Base-by-base conservation (phyloP, 2,329 filamentous ascomycete genomes). In the Penicillium psychrosexuale region DNA sequence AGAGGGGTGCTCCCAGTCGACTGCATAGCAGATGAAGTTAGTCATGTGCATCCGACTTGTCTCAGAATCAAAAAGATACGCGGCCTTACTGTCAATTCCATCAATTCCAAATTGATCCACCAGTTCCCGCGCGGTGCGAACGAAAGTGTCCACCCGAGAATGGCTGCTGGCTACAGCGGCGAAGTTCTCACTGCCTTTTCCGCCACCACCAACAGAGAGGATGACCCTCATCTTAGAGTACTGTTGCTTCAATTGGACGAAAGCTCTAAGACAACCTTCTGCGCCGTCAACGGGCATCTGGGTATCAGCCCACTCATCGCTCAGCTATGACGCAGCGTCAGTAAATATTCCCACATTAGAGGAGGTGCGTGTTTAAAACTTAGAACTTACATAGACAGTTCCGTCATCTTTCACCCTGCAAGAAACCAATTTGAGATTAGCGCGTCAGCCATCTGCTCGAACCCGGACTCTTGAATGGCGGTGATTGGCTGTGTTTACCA, bases 1-100 rank as follows among this genome's bases (percentile, higher is more conserved):
- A 51, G 80, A 80, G 2, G 90, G 89, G 63, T 90, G 88, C 69
- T 91, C 86, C 90, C 90, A 94, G 65, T 89, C 86, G 69, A 94
- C 89, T 93, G 56, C 3, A 30, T 13, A 15, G 22, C n/a, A 50
- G 5, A 19, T n/a, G 50, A 22, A 8, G 51, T 39, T 13, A 54
- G 51, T 7, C 15, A 52, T 34, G n/a, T 19, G 22, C 9, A 37
- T 24, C 24, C 15, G 6, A 17, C 12, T 19, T 17, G 15, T 0
- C 5, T 40, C 28, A 19, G 1, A 5, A 46, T 19, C 6, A 33
- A 47, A 36, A 50, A 12, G 11, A 27, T 24, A 44, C 44, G 42
- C 36, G 40, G 46, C 66, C 82, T 70, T 76, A 92, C 89, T 85
- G 69, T 94, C 90, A 60, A 94, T 86, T 24, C 87, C 87, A 67